Evolutionary conservation across 2,329 filamentous ascomycete species (phyloP), one percentile per base, ranked within the genome.

Genomic region (Allantophomopsis cytisporea): DNA sequence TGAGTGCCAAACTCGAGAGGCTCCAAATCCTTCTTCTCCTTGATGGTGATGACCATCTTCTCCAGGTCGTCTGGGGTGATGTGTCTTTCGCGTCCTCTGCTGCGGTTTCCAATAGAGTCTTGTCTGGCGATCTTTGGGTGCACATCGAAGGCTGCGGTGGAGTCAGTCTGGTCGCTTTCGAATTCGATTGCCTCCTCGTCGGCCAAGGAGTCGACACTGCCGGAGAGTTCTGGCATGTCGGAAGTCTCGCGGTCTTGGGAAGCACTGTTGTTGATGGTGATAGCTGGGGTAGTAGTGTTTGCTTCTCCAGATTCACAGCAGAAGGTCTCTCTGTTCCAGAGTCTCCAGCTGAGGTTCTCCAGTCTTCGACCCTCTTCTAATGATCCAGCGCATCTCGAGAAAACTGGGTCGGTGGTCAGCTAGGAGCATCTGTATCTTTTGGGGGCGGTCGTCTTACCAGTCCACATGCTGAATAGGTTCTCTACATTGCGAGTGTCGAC

Each of bases 381-480:
- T 39, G 88, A 91, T 55, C 91, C 85, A 56, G 87, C 86, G 61
- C 89, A 94, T 63, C 87, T 85, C 38, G 87, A 89, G 58, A 96
- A 95, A 44, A 96, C 87, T 91, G 56, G 33, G 43, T 12, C 11
- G 23, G 37, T 32, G 35, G 41, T 43, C 13, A 39, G 38, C 37
- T 48, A 45, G 8, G 23, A 12, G 23, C 10, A 10, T 28, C 23
- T 34, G 31, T 34, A 8, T 34, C 49, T 38, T 6, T 30, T 33
- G 18, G 21, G 39, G 28, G 39, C 34, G 14, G 17, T 36, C 41
- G 30, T 40, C 83, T 73, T 64, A 94, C 87, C 85, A 60, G 86
- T 89, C 87, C 88, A 94, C 76, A 96, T 93, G 67, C 84, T 88
- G 64, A 91, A 93, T 38, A 96, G 76, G 57, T 88, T 93, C 63